phyloP scores from a whole-genome alignment of 2,329 filamentous ascomycete species.

The Aspergillus felis region DNA sequence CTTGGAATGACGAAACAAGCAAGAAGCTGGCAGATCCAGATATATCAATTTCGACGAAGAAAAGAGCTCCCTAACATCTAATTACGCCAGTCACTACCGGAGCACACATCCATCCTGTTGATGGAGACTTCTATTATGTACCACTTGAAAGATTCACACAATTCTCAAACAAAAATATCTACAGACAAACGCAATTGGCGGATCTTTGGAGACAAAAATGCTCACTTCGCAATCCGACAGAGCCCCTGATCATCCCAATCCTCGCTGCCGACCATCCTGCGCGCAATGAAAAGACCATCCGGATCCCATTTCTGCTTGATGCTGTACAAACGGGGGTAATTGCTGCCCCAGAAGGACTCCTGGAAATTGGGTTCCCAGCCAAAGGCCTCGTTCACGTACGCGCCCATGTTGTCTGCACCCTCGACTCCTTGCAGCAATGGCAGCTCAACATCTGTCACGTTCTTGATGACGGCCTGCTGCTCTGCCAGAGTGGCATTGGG shows the following conservation, averaged over 20 bases:
- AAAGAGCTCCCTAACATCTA: no score
- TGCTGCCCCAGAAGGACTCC: constrained; percentile 37
- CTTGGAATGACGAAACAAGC: no score
- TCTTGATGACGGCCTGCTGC: constrained; percentile 35
- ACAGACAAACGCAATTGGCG: no score
- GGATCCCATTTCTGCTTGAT: constrained; percentile 32
- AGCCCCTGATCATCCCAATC: constrained; percentile 22
- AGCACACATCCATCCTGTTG: no score
- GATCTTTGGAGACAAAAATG: not conserved
- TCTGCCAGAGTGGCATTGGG: constrained; percentile 21
- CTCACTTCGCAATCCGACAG: constrained; percentile 10
- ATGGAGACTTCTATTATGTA: no score
- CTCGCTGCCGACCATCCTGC: constrained; percentile 21
- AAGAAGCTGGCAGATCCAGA: no score
- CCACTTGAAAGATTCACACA: not conserved
- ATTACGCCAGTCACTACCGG: no score
- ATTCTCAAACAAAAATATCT: not conserved
- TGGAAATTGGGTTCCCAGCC: constrained; percentile 39
- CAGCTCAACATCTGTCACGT: constrained; percentile 27
- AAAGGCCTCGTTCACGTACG: constrained; percentile 40
- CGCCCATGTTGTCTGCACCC: constrained; percentile 22
- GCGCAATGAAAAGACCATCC: constrained; percentile 23
- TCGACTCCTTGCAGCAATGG: constrained; percentile 19
- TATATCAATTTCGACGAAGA: no score
- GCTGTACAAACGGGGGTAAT: constrained; percentile 25